Conservation (phyloP, 139 green algal genomes). For the Chlorella sp. region DNA sequence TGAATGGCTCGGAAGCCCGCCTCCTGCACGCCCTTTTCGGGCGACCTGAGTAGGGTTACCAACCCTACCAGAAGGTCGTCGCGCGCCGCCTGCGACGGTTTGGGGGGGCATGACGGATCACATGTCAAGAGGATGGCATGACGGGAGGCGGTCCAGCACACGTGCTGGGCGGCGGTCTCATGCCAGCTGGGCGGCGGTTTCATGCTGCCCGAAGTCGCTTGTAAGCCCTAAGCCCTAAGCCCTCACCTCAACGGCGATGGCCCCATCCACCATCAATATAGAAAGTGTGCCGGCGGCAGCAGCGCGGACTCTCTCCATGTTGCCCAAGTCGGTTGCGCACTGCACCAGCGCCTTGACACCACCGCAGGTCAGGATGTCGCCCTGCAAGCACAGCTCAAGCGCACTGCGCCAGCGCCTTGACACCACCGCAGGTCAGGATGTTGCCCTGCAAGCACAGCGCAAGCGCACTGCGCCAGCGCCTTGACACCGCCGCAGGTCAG, state of each 20-base stretch:
- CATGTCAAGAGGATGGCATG: too few species aligned
- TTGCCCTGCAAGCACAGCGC: conserved; percentile 12
- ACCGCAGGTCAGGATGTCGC: conserved; percentile 13
- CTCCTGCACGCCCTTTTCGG: not conserved
- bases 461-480: conserved; percentile 4
- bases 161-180: too few species aligned
- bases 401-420: conserved; percentile 7
- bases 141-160: too few species aligned
- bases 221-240: too few species aligned
- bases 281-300: not conserved
- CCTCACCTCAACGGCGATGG: not conserved
- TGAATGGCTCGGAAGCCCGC: not conserved
- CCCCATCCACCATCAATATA: not conserved
- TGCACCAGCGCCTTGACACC: conserved; percentile 12
- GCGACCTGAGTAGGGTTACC: not conserved
- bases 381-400: conserved; percentile 7
- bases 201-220: too few species aligned
- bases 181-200: too few species aligned
- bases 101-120: too few species aligned
- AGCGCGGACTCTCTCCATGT: not conserved
- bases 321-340: not conserved
- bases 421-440: conserved; percentile 8
- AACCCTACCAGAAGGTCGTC: not conserved
- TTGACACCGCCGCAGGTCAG: conserved; percentile 9
- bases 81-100: not conserved